Conservation (phyloP, 2,329 filamentous ascomycete genomes). For the Lasiodiplodia citricola region DNA sequence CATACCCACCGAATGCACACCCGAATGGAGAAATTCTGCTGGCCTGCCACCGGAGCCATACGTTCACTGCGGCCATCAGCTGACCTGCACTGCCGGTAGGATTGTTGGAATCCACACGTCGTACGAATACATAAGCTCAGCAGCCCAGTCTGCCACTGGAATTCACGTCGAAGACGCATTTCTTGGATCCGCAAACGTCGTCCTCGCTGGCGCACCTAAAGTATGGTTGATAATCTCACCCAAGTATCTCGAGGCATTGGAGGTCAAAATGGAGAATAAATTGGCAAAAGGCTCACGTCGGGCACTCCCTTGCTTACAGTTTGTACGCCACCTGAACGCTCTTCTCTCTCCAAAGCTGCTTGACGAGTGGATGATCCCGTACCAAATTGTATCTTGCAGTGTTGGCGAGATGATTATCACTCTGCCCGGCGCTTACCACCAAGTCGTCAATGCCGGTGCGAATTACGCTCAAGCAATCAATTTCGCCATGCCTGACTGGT, state of each 20-base stretch:
- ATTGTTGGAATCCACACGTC: neutral
- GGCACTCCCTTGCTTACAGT: neutral
- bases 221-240: neutral
- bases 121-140: neutral
- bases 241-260: neutral
- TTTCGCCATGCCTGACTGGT: neutral
- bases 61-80: neutral
- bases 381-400: neutral
- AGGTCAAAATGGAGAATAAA: neutral
- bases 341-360: neutral
- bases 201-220: neutral
- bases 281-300: neutral
- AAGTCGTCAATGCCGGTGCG: neutral
- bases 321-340: neutral
- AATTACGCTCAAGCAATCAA: constrained; percentile 6
- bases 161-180: neutral
- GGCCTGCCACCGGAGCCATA: neutral
- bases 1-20: neutral
- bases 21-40: neutral
- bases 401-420: neutral
- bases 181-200: neutral
- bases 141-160: neutral
- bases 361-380: neutral
- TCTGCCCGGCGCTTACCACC: neutral
- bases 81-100: neutral